phyloP scores from a whole-genome alignment of 1,139 yeast genomes.

The Petasospora rhodanensis region DNA sequence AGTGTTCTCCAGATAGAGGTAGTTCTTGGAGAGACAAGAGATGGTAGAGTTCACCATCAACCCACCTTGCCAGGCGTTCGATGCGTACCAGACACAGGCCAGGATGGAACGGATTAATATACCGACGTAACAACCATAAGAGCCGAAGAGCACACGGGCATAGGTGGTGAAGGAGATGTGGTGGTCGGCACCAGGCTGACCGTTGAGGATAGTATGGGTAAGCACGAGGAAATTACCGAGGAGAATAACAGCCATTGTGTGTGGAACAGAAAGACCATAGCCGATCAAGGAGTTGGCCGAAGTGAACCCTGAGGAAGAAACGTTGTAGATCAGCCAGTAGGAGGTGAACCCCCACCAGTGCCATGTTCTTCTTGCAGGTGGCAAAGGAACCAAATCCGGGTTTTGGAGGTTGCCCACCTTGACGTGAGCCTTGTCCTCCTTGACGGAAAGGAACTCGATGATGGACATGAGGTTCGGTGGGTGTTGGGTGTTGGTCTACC shows the following conservation, averaged over 20 bases:
- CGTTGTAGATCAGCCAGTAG: conserved; percentile 34
- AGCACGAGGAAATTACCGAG: conserved; percentile 39
- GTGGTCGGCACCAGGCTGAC: conserved; percentile 36
- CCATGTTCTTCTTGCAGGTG: conserved; percentile 33
- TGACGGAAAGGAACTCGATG: conserved; percentile 2
- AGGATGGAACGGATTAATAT: conserved; percentile 30
- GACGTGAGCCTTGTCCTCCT: conserved; percentile 6
- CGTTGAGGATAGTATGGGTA: conserved; percentile 35
- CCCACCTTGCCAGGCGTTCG: conserved; percentile 32
- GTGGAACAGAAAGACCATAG: conserved; percentile 35
- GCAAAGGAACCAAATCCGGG: conserved; percentile 34
- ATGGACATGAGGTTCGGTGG: too few relatives aligned
- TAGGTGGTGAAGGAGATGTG: conserved; percentile 28
- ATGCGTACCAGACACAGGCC: conserved; percentile 32
- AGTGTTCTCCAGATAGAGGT: conserved; percentile 24
- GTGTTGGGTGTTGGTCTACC: too few relatives aligned
- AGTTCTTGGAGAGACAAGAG: conserved; percentile 13
- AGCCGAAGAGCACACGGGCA: conserved; percentile 28
- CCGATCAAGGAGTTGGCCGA: conserved; percentile 38
- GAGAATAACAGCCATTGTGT: conserved; percentile 37
- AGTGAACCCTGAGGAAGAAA: conserved; percentile 34
- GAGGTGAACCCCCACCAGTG: conserved; percentile 37
- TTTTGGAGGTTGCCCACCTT: conserved; percentile 5
- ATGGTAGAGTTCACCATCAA: conserved; percentile 26
- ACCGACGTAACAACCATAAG: conserved; percentile 31